Evolutionary conservation across 2,329 filamentous ascomycete species (phyloP).

Genomic region (Lecanicillium sp.): DNA sequence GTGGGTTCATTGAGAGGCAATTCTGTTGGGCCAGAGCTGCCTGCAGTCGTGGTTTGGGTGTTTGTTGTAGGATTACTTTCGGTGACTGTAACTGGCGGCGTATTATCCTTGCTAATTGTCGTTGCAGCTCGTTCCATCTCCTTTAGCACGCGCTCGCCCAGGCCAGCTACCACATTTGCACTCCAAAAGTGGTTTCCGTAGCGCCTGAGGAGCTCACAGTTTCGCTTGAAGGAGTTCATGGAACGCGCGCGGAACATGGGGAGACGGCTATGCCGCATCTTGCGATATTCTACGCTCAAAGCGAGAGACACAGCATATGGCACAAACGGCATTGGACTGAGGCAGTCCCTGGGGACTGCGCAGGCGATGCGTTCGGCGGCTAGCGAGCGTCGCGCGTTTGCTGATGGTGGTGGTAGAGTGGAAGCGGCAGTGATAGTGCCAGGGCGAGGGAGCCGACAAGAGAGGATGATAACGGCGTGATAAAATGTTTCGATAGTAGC

Average conservation of each 20-base stretch:
- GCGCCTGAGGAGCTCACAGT: conserved; percentile 43
- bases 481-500: conserved; percentile 57
- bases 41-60: conserved; percentile 11
- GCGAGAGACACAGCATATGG: conserved; percentile 56
- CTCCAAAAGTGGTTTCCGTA: conserved; percentile 53
- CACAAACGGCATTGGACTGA: conserved; percentile 49
- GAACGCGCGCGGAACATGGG: conserved; percentile 52
- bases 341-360: conserved; percentile 42
- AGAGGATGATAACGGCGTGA: conserved; percentile 56
- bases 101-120: conserved; percentile 31
- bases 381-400: conserved; percentile 49
- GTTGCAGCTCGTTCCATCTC: conserved; percentile 49
- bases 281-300: conserved; percentile 54
- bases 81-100: conserved; percentile 12
- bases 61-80: neutral
- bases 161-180: conserved; percentile 43
- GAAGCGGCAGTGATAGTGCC: conserved; percentile 30
- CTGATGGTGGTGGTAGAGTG: conserved; percentile 37
- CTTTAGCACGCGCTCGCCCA: conserved; percentile 46
- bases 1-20: conserved; percentile 16
- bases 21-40: conserved; percentile 11
- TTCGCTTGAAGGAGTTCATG: conserved; percentile 44
- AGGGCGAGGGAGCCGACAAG: conserved; percentile 44
- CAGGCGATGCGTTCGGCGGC: conserved; percentile 50
- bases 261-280: conserved; percentile 53